Evolutionary conservation across 2,329 filamentous ascomycete genomes (phyloP).

Genomic region (Geosmithia putterillii): DNA sequence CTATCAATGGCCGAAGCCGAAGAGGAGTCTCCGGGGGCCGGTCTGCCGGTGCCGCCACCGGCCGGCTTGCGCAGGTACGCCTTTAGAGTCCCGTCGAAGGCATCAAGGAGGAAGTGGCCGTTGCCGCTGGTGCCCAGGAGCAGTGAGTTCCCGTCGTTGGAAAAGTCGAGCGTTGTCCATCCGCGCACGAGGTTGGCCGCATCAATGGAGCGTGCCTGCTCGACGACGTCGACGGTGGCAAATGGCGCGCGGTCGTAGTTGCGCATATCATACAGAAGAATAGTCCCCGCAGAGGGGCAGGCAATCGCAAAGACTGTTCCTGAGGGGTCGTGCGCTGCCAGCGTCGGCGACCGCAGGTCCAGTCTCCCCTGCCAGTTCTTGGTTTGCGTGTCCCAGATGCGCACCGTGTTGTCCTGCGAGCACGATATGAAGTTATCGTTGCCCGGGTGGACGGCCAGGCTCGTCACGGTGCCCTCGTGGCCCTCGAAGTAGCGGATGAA

Average conservation of each 20-base stretch:
- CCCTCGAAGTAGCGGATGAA: conserved; percentile 95
- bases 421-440: conserved; percentile 88
- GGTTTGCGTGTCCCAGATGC: conserved; percentile 78
- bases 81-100: conserved; percentile 72
- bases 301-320: conserved; percentile 85
- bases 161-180: conserved; percentile 91
- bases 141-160: conserved; percentile 84
- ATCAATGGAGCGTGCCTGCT: conserved; percentile 34
- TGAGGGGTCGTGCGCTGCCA: conserved; percentile 84
- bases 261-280: conserved; percentile 85
- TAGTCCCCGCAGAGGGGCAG: conserved; percentile 63
- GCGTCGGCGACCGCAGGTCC: conserved; percentile 66
- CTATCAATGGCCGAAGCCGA: conserved; percentile 32
- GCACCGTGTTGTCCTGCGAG: conserved; percentile 79
- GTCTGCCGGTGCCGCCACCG: conserved; percentile 34
- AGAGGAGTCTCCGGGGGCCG: conserved; percentile 31
- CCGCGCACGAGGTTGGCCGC: conserved; percentile 49
- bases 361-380: conserved; percentile 71
- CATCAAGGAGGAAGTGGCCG: conserved; percentile 87
- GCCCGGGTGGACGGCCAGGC: conserved; percentile 71
- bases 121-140: conserved; percentile 72
- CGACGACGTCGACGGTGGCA: conserved; percentile 67
- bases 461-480: conserved; percentile 76
- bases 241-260: conserved; percentile 92
- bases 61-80: conserved; percentile 54